Percentiles rank a stretch among this genome's conserved stretches.
Evolutionary conservation across 2,329 filamentous ascomycete genomes (phyloP).

Genomic region (Pseudopithomyces chartarum): DNA sequence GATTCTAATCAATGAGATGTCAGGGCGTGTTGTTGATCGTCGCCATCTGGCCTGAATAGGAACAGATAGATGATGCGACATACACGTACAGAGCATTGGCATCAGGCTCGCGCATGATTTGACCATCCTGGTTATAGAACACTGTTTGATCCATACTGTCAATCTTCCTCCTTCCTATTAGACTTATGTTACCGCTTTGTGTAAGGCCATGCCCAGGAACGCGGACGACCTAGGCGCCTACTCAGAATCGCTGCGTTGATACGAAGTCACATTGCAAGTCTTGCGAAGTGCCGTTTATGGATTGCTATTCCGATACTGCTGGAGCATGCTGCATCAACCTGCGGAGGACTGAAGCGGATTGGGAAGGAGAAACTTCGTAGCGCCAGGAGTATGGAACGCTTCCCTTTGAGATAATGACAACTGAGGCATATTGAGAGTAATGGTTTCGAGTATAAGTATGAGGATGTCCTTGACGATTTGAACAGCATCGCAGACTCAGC

Average conservation of each 20-base stretch:
- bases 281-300: constrained; percentile 11
- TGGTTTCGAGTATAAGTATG: constrained; percentile 17
- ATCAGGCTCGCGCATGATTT: constrained; percentile 12
- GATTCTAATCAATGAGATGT: constrained; percentile 15
- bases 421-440: constrained; percentile 8
- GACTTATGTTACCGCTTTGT: constrained; percentile 9
- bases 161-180: constrained; percentile 29
- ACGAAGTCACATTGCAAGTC: constrained; percentile 8
- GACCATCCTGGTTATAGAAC: constrained; percentile 13
- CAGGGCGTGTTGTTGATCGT: not conserved
- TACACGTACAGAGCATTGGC: constrained; percentile 11
- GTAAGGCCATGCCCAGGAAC: constrained; percentile 10
- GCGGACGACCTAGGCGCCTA: constrained; percentile 10
- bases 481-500: constrained; percentile 19
- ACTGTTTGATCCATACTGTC: constrained; percentile 12
- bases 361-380: constrained; percentile 20
- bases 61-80: not conserved
- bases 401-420: constrained; percentile 10
- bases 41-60: too few species aligned
- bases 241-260: constrained; percentile 16
- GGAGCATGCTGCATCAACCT: constrained; percentile 9
- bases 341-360: constrained; percentile 13
- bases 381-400: constrained; percentile 9
- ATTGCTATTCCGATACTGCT: constrained; percentile 17
- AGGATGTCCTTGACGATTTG: constrained; percentile 15